A percentile compares a stretch with the other conserved stretches of the same genome.
phyloP scores from a whole-genome alignment of 2,329 filamentous ascomycete genomes.

The Coniella vitis region DNA sequence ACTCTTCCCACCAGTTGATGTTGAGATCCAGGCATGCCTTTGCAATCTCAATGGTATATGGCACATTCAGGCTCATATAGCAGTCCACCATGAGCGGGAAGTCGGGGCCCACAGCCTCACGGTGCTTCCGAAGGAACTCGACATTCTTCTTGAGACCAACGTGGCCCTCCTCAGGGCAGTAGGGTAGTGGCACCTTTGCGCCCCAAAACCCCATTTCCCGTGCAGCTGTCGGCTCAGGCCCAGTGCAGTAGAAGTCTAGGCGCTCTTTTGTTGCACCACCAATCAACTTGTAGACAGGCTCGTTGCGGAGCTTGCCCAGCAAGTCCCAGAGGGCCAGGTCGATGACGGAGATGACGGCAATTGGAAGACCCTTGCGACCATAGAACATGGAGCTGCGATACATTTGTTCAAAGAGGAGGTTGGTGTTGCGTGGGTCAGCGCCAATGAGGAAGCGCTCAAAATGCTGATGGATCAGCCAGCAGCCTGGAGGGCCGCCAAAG shows the following conservation, averaged over 20 bases:
- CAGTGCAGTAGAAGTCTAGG: constrained; percentile 91
- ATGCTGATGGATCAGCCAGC: constrained; percentile 90
- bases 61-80: constrained; percentile 92
- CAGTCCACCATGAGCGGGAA: constrained; percentile 94
- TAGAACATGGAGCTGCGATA: constrained; percentile 96
- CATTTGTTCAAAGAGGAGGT: constrained; percentile 93
- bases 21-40: constrained; percentile 76
- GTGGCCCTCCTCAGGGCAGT: constrained; percentile 80
- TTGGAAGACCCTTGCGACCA: constrained; percentile 82
- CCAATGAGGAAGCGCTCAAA: constrained; percentile 89
- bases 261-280: constrained; percentile 80
- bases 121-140: constrained; percentile 78
- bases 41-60: constrained; percentile 87
- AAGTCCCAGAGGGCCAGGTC: constrained; percentile 92
- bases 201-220: constrained; percentile 85
- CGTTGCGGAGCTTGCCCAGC: constrained; percentile 80
- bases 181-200: constrained; percentile 83
- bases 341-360: constrained; percentile 90
- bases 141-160: constrained; percentile 82
- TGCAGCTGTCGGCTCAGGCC: constrained; percentile 73
- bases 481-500: constrained; percentile 87
- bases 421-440: constrained; percentile 83
- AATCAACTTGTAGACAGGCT: constrained; percentile 92
- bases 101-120: constrained; percentile 77
- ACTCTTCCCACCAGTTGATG: constrained; percentile 98